These are phyloP conservation scores for Xylaria hypoxylon DNA, from an alignment of 2,329 filamentous ascomycete genomes.

Conservation along the genomic window DNA sequence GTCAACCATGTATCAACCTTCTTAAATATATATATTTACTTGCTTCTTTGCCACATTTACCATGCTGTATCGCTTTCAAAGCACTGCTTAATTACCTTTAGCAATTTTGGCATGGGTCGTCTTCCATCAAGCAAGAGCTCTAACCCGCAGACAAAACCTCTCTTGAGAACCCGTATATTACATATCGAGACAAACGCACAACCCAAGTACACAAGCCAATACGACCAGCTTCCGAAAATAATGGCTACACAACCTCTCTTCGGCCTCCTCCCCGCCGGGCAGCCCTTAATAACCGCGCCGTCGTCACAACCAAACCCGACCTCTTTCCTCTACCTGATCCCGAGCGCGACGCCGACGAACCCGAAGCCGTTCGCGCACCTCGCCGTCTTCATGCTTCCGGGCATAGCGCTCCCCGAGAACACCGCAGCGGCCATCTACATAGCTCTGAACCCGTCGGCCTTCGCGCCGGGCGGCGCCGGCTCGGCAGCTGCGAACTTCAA, in stretches of 20 bases:
- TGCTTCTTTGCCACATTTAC: neutral
- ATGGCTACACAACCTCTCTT: conserved; percentile 61
- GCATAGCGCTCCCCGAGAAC: conserved; percentile 75
- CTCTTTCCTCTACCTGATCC: conserved; percentile 66
- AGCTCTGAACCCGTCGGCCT: conserved; percentile 60
- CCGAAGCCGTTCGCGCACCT: conserved; percentile 78
- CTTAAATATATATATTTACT: neutral
- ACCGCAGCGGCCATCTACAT: conserved; percentile 93
- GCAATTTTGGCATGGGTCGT: too few species aligned
- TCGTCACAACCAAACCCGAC: conserved; percentile 57
- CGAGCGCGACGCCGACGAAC: conserved; percentile 53
- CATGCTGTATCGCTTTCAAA: neutral
- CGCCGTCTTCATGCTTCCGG: conserved; percentile 89
- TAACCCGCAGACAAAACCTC: neutral
- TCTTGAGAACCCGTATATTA: neutral
- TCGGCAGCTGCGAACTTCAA: conserved; percentile 71
- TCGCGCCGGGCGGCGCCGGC: conserved; percentile 50
- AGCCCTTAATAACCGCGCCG: conserved; percentile 66
- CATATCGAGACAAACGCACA: neutral
- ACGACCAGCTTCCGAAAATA: neutral
- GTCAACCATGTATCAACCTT: neutral
- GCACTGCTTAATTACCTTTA: too few species aligned
- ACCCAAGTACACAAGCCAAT: neutral
- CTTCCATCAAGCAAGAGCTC: neutral
- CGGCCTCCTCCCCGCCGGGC: conserved; percentile 71